Evolutionary conservation across 306 rosid genomes (phyloP), one percentile per base, ranked within the genome.

Genomic region (Sechiopsis laciniata): DNA sequence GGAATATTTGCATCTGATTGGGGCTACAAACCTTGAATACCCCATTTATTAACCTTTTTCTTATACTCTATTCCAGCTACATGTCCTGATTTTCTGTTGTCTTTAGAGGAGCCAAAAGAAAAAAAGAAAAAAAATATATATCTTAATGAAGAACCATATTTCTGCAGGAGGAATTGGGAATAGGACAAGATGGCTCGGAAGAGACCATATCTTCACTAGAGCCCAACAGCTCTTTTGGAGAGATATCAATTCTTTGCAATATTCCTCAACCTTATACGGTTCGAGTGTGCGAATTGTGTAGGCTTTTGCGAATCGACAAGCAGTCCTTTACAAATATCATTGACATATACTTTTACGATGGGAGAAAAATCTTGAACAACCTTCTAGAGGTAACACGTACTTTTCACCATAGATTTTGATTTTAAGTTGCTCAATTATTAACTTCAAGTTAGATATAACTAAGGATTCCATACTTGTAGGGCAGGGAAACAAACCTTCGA

Each of bases 241-340:
- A 86, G 79, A 76, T 89, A 79, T 94, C 97, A 29, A 89, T 94
- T 76, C 92, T 94, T 74, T 94, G 99, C 80, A 94, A 91, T 83
- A 94, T 94, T 78, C 95, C 99, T 73, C 97, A 94, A 55, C 97
- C 92, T 20, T 84, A 91, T 78, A 89, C 91, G 10, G 99, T 94
- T 77, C 89, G 97, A 13, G 97, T 94, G 29, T 86, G 89, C 72
- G 97, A 91, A 76, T 78, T 94, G 10, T 82, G 96, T 78, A 80
- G 99, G 80, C 95, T 94, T 77, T 83, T 94, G 72, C 89, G 99
- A 64, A 87, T 91, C 73, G 99, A 94, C 78, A 94, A 94, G 72
- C 92, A 91, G 75, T 89, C 97, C 52, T 94, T 94, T 63, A 84
- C 96, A 20, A 84, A 90, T 80, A 82, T 94, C 75, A 85, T 94